These are phyloP conservation scores for Chaetomium sp. DNA, from an alignment of 2,329 filamentous ascomycete genomes.

Conservation along the genomic window DNA sequence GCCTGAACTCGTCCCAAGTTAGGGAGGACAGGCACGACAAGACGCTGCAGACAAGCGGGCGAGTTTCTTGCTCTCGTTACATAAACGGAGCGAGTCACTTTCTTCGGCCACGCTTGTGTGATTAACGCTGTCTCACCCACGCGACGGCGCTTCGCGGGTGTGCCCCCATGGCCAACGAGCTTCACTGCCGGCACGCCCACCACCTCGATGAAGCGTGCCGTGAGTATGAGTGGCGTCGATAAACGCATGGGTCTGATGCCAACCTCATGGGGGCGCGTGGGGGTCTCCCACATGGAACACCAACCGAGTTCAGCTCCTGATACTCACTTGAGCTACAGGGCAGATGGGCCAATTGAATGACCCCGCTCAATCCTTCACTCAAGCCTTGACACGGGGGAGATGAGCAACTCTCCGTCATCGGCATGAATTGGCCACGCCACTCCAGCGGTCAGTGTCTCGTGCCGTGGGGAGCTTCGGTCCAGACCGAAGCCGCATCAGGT, in stretches of 20 bases:
- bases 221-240: constrained; percentile 17
- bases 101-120: not conserved
- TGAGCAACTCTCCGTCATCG: not conserved
- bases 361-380: not conserved
- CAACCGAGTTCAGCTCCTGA: constrained; percentile 9
- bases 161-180: constrained; percentile 5
- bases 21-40: constrained; percentile 7
- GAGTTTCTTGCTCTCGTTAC: not conserved
- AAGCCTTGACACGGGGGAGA: not conserved
- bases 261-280: constrained; percentile 20
- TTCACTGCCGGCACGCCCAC: constrained; percentile 11
- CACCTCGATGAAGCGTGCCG: constrained; percentile 7
- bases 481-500: not conserved
- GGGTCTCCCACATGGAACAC: constrained; percentile 13
- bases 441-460: not conserved
- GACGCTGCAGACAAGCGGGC: not conserved
- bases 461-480: not conserved
- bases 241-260: constrained; percentile 19
- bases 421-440: not conserved
- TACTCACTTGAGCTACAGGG: constrained; percentile 25
- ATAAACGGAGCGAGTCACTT: not conserved
- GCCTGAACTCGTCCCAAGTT: constrained; percentile 14
- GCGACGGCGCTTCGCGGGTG: constrained; percentile 9
- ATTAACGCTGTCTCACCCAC: constrained; percentile 10
- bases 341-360: not conserved